Conservation (phyloP, 2,329 filamentous ascomycete species). For the Emmonsiellopsis sp. region DNA sequence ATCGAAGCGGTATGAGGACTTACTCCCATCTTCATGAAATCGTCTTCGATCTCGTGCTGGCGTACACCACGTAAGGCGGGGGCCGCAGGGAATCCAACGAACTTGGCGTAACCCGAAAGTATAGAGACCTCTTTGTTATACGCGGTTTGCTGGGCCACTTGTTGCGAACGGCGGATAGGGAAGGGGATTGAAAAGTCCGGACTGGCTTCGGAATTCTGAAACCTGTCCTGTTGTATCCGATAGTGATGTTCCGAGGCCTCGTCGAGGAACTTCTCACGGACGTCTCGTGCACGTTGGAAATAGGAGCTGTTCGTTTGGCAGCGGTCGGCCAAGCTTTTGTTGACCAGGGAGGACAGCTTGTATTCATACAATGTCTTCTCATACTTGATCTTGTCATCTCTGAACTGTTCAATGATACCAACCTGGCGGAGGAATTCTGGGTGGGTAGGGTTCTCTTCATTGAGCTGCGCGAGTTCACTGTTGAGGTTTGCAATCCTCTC, state of each 20-base stretch:
- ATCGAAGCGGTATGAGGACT: conserved; percentile 25
- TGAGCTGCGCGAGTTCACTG: conserved; percentile 52
- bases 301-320: conserved; percentile 85
- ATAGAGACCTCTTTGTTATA: conserved; percentile 95
- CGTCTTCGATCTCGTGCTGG: conserved; percentile 67
- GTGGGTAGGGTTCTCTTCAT: conserved; percentile 58
- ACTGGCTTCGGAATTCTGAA: conserved; percentile 66
- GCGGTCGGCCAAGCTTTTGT: conserved; percentile 68
- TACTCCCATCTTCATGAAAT: conserved; percentile 84
- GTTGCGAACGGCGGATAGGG: conserved; percentile 64
- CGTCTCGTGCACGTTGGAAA: conserved; percentile 75
- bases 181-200: conserved; percentile 77
- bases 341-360: conserved; percentile 63
- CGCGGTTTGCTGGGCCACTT: conserved; percentile 74
- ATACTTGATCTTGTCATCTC: conserved; percentile 68
- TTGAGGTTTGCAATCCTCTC: conserved; percentile 79
- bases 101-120: conserved; percentile 82
- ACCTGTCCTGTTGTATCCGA: conserved; percentile 80
- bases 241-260: conserved; percentile 84
- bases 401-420: conserved; percentile 71
- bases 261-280: conserved; percentile 70
- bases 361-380: conserved; percentile 66
- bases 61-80: conserved; percentile 70
- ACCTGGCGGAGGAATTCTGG: conserved; percentile 88
- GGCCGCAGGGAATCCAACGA: conserved; percentile 93